A percentile compares a stretch with the other conserved stretches of the same genome.
Evolutionary conservation across 257 asterid genomes (phyloP).

Genomic region (Phtheirospermum japonicum): DNA sequence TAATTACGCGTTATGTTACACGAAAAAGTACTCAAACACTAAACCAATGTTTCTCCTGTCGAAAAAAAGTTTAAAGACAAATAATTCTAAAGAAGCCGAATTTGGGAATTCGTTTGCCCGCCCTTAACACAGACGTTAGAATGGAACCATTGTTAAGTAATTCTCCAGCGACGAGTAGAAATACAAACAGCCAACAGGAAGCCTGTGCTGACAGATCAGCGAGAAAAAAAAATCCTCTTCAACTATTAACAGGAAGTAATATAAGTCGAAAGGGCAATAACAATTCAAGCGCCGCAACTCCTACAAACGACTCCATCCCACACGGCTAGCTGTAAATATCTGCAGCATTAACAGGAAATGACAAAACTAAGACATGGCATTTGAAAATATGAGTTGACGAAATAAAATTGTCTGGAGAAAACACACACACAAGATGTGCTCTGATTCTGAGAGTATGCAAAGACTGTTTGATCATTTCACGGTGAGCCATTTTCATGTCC

Average conservation of each 20-base stretch:
- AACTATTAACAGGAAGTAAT: slow-evolving; percentile 30
- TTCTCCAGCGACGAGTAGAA: slow-evolving; percentile 3
- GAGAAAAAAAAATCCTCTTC: slow-evolving; percentile 23
- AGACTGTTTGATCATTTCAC: background rate
- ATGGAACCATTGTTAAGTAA: background rate
- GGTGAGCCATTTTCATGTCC: too few species aligned
- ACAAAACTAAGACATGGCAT: slow-evolving; percentile 2
- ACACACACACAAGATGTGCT: background rate
- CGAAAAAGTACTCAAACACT: slow-evolving; percentile 20
- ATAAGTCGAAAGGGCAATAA: slow-evolving; percentile 20
- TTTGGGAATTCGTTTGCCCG: background rate
- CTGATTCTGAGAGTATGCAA: background rate
- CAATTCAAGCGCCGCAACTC: slow-evolving; percentile 23
- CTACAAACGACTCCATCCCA: slow-evolving; percentile 20
- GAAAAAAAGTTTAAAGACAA: background rate
- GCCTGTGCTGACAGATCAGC: slow-evolving; percentile 24
- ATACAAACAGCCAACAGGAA: slow-evolving; percentile 8
- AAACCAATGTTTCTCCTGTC: background rate
- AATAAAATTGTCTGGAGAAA: background rate
- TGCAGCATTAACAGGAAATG: slow-evolving; percentile 30
- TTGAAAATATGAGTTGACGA: background rate
- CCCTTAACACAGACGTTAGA: background rate
- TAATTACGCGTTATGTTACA: slow-evolving; percentile 17
- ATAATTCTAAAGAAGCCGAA: background rate
- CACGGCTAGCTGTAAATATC: slow-evolving; percentile 41